These are phyloP conservation scores for Magnusiomyces ingens DNA, from an alignment of 1,139 yeast species.

Conservation along the genomic window DNA sequence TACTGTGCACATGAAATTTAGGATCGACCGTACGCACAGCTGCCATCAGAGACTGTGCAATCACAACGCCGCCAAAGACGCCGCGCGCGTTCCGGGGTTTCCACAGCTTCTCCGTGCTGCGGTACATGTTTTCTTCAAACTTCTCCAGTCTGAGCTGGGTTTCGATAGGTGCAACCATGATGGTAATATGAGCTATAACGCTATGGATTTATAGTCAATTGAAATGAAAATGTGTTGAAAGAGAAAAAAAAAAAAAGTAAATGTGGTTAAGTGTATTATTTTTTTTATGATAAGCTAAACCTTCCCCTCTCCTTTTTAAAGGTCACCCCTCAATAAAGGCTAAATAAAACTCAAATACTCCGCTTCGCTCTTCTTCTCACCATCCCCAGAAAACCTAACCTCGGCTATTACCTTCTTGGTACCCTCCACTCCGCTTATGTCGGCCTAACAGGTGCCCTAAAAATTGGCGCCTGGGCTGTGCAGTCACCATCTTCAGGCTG, in stretches of 20 bases:
- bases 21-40: constrained; percentile 45
- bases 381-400: no score
- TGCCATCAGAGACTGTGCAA: constrained; percentile 65
- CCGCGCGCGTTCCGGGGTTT: constrained; percentile 58
- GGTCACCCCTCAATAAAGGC: no score
- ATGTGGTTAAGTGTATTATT: neutral
- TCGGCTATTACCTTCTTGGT: no score
- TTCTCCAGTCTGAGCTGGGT: constrained; percentile 27
- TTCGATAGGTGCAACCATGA: constrained; percentile 21
- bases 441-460: no score
- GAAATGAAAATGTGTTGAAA: neutral
- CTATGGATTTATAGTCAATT: neutral
- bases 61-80: constrained; percentile 72
- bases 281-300: neutral
- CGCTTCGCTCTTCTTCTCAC: no score
- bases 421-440: no score
- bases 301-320: neutral
- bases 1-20: constrained; percentile 42
- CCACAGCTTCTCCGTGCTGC: constrained; percentile 31
- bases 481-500: no score
- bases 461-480: no score
- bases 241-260: neutral
- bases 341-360: no score
- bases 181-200: no score
- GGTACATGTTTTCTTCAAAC: constrained; percentile 30